Base-by-base conservation (phyloP, 345 rosid species). In the Eucalyptus tenuipes region DNA sequence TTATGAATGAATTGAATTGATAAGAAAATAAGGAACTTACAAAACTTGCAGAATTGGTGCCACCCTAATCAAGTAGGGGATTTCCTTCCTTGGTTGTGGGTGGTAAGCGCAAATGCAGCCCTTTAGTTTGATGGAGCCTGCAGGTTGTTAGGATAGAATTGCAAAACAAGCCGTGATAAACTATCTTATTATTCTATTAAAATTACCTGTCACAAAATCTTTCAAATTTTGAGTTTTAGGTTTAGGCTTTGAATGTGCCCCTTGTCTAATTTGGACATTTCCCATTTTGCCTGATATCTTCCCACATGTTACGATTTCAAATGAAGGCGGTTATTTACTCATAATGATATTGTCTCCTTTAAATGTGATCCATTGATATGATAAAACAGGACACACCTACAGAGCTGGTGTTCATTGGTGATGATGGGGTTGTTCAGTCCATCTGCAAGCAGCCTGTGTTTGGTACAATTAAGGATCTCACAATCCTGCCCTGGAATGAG, bases 381-480 rank as follows among this genome's bases (percentile, higher is more conserved):
- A 71, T 88, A 53, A 8, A 88, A 91, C 94, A 95, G 99, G 99
- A 96, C 91, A 95, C 97, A 40, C 97, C 98, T 47, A 94, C 95
- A 87, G 99, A 98, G 89, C 91, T 98, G 94, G 98, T 93, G 89
- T 89, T 91, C 45, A 91, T 97, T 48, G 95, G 94, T 81, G 96
- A 93, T 88, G 99, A 97, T 86, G 99, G 99, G 87, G 89, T 93
- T 90, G 93, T 90, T 13, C 94, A 94, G 90, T 93, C 99, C 49
- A 91, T 97, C 42, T 94, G 97, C 87, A 98, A 97, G 91, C 99
- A 97, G 92, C 89, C 96, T 88, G 95, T 95, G 52, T 96, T 96
- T 92, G 99, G 99, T 88, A 93, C 92, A 25, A 95, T 98, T 85
- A 96, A 95, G 93, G 99, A 97, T 94, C 93, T 98, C 89, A 95